Percentiles rank a stretch among this genome's conserved stretches.
These are phyloP conservation scores for Bidens hawaiensis DNA, from an alignment of 140 eudicot species.

Conservation along the genomic window DNA sequence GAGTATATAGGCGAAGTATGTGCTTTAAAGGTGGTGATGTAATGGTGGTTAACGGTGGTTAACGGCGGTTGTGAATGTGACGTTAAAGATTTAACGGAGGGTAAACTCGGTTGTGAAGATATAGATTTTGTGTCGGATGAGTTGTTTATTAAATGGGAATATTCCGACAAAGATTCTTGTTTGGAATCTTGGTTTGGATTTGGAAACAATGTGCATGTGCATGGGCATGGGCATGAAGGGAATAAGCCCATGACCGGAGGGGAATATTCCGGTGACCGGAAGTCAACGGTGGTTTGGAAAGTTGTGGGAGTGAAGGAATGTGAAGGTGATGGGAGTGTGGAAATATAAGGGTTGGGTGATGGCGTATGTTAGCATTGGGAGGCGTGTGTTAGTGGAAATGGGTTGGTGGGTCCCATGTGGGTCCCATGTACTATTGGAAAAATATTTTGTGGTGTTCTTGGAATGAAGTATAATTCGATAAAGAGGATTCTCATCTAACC, in stretches of 20 bases:
- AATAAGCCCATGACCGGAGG: slow-evolving; percentile 42
- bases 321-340: slow-evolving; percentile 10
- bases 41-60: slow-evolving; percentile 38
- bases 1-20: slow-evolving; percentile 63
- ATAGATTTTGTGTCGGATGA: slow-evolving; percentile 33
- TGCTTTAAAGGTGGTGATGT: slow-evolving; percentile 64
- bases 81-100: slow-evolving; percentile 65
- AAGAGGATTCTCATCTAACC: too few relatives aligned
- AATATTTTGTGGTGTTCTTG: not conserved
- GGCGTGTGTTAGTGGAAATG: slow-evolving; percentile 19
- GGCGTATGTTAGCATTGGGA: slow-evolving; percentile 17
- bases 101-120: slow-evolving; percentile 57
- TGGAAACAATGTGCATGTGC: slow-evolving; percentile 33
- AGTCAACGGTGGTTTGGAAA: slow-evolving; percentile 11
- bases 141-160: slow-evolving; percentile 4
- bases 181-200: slow-evolving; percentile 1
- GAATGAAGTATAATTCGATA: too few relatives aligned
- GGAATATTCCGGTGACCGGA: slow-evolving; percentile 18
- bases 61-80: slow-evolving; percentile 38
- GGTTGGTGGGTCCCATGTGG: slow-evolving; percentile 9
- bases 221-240: slow-evolving; percentile 42
- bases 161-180: not conserved
- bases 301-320: not conserved
- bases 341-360: slow-evolving; percentile 7
- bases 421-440: slow-evolving; percentile 11